phyloP scores from a whole-genome alignment of 2,329 filamentous ascomycete species.

The Hymenoscyphus albidus region DNA sequence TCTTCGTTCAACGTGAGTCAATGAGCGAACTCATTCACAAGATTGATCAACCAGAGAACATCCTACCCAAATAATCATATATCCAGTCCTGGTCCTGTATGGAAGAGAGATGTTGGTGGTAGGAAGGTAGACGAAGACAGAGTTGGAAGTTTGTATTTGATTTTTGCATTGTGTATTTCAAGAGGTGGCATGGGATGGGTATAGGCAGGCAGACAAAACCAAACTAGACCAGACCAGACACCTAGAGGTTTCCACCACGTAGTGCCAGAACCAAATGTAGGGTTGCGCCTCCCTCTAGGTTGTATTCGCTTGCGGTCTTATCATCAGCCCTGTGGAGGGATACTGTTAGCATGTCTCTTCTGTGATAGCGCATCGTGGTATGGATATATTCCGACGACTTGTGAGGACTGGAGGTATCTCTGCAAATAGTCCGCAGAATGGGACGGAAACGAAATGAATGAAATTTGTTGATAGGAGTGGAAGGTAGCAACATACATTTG shows the following conservation, averaged over 20 bases:
- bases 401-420: too few relatives aligned
- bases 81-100: too few relatives aligned
- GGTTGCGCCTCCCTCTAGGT: conserved; percentile 85
- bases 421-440: not conserved
- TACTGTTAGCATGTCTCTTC: not conserved
- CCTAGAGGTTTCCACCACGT: conserved; percentile 59
- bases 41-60: not conserved
- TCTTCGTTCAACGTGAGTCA: not conserved
- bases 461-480: not conserved
- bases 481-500: conserved; percentile 68
- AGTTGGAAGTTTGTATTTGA: not conserved
- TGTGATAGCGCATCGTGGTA: not conserved
- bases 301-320: conserved; percentile 87
- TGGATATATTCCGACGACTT: not conserved
- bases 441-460: conserved; percentile 2
- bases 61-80: not conserved
- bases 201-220: not conserved
- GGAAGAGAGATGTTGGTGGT: too few relatives aligned
- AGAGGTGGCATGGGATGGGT: not conserved
- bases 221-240: too few relatives aligned
- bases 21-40: not conserved
- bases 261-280: conserved; percentile 94
- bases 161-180: not conserved
- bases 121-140: not conserved
- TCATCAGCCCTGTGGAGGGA: conserved; percentile 74